Conservation (phyloP, 257 asterid genomes). For the Eucommia ulmoides region DNA sequence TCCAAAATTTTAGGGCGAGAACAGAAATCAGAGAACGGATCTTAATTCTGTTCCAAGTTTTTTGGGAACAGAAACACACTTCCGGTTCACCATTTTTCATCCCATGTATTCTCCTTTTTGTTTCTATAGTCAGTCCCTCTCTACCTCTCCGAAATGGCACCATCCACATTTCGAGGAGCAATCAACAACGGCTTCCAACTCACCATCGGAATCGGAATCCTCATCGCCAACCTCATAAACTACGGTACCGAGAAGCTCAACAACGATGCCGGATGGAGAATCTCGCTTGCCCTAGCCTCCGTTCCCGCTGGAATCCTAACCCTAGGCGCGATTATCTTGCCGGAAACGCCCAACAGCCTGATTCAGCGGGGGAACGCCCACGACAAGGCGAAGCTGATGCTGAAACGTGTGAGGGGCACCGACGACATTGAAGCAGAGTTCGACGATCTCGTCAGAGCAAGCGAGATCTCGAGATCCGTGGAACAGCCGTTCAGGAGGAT, state of each 20-base stretch:
- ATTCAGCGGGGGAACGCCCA: not conserved
- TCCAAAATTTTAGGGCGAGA: no score
- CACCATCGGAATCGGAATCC: slow-evolving; percentile 23
- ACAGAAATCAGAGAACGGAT: no score
- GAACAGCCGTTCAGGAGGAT: not conserved
- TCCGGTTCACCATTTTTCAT: no score
- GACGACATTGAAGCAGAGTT: not conserved
- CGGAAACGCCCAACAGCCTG: not conserved
- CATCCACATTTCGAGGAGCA: slow-evolving; percentile 58
- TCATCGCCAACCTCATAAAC: not conserved
- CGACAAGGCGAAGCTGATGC: not conserved
- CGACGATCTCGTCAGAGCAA: not conserved
- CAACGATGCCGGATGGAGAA: not conserved
- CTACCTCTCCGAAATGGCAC: slow-evolving; percentile 83
- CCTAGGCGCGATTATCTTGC: not conserved
- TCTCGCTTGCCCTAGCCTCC: not conserved
- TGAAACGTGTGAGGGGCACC: not conserved
- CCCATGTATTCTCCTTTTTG: no score
- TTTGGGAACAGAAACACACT: no score
- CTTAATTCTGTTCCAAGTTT: no score
- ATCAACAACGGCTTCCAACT: slow-evolving; percentile 60
- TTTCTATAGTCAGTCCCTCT: slow-evolving; percentile 85
- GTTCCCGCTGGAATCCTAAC: not conserved
- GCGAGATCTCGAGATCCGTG: not conserved
- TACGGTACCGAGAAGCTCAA: not conserved